Evolutionary conservation across 2,329 filamentous ascomycete genomes (phyloP), one percentile per base, ranked within the genome.

Genomic region (Elsinoe ampelina): DNA sequence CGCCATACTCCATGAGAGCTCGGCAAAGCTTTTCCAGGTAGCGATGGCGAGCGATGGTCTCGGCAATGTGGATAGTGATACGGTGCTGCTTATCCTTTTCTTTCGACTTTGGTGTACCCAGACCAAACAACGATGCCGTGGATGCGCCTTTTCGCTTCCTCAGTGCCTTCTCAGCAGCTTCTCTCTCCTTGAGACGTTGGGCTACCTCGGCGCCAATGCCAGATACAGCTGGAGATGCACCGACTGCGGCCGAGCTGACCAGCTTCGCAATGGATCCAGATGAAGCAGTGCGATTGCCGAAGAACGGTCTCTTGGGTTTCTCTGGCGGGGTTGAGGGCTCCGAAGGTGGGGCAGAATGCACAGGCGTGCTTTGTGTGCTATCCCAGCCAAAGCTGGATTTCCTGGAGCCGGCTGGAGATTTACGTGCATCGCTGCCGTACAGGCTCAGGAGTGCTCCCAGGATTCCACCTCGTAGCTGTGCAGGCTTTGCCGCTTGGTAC

Each of bases 1-100:
- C 91, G 11, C 91, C 91, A 61, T 89, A 95, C 66, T 83, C 78
- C 90, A 96, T 96, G 58, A 96, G 74, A 1, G 88, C 88, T 39
- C 84, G 82, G 68, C 91, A 95, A 38, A 96, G 80, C 68, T 87
- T 89, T 56, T 91, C 79, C 11, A 96, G 78, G 67, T 95, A 96
- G 56, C 82, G 81, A 63, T 95, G 90, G 2, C 90, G 81, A 35
- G 84, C 83, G 17, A 95, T 79, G 13, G 87, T 91, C 58, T 82
- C 79, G 11, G 80, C 80, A 60, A 85, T 79, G 65, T 84, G 80
- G 3, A 81, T 74, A 2, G 79, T 82, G 62, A 84, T 81, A 57
- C 76, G 74, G 42, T 80, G 77, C 59, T 82, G 76, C 13, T 81
- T 74, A 54, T 76, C 75, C 19, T 39, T 52, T 8, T 32, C 26